Conservation (phyloP, 208 protist species). For the Leptomonas seymouri region DNA sequence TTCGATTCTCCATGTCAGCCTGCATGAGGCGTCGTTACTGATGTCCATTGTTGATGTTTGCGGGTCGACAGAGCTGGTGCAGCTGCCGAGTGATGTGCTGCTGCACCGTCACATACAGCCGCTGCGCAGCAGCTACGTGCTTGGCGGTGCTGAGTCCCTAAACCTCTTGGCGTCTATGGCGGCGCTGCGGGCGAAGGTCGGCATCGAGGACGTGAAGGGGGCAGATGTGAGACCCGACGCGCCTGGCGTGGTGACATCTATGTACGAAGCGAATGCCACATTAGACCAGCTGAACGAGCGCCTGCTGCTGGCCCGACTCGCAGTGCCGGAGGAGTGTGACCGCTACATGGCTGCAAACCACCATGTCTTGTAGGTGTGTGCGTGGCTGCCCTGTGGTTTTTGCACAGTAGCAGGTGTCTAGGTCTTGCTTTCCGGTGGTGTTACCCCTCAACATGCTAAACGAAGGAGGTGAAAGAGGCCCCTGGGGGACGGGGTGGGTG, state of each 20-base stretch:
- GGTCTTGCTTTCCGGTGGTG: no score
- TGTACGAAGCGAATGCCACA: constrained; percentile 25
- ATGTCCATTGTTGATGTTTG: constrained; percentile 63
- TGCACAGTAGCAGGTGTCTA: no score
- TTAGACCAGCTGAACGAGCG: constrained; percentile 40
- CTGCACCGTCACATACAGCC: constrained; percentile 6
- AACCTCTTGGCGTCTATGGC: constrained; percentile 33
- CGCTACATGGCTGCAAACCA: constrained; percentile 34
- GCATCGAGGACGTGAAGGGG: constrained; percentile 27
- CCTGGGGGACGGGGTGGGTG: no score
- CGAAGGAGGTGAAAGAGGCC: no score
- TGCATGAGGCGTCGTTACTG: constrained; percentile 43
- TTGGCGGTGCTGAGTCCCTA: constrained; percentile 2
- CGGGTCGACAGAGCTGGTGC: constrained; percentile 65
- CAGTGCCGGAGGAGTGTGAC: constrained; percentile 51
- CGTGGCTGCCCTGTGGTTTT: no score
- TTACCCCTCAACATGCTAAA: no score
- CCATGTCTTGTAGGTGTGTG: constrained; percentile 26
- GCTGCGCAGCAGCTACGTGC: constrained; percentile 4
- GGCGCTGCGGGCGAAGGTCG: constrained; percentile 27
- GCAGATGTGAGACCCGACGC: neutral
- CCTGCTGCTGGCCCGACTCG: constrained; percentile 47
- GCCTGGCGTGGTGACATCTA: neutral
- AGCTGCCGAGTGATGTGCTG: constrained; percentile 37
- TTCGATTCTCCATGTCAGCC: constrained; percentile 41